Base-by-base conservation (phyloP, 2,329 filamentous ascomycete genomes). In the Lachnellula cervina region DNA sequence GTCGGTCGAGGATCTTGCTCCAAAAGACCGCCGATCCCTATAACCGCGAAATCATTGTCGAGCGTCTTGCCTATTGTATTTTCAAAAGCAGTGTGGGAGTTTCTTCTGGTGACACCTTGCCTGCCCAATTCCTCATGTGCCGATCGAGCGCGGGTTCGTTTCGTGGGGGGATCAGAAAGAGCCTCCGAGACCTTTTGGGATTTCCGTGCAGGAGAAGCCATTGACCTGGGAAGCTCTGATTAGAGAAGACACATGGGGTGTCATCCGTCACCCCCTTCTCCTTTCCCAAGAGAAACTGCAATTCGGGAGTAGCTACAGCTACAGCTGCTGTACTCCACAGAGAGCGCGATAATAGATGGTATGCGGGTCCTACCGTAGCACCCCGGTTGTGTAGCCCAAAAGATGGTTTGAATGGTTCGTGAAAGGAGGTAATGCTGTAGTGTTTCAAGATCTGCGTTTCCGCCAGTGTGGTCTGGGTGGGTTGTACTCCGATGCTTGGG, bases 1-100 rank as follows among this genome's bases (percentile, higher is more conserved):
- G 86, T 88, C 2, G 88, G 89, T 48, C 89, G 77, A 50, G 86
- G 81, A 68, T 93, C 89, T 59, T 86, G 79, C 64, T 92, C 87
- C 34, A 93, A 72, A 42, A 92, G 73, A 66, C 91, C 88, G 14
- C 84, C 72, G 3, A 89, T 77, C 23, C 85, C 83, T 49, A 90
- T 11, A 16, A 28, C 42, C 1, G 45, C 25, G 37, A 59, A 61
- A 35, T 49, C 52, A 23, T 49, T 32, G 14, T 53, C 25, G 14
- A 42, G 34, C 25, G 21, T 43, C 14, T 43, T 28, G 11, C 35
- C 37, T 32, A 13, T 21, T 19, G 21, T 16, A 11, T 17, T 25
- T 19, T 40, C 37, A 51, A 21, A 43, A 34, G 44, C 14, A 14
- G 23, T 47, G 28, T 32, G 23, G 13, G 44, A 17, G 13, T n/a